Percentiles rank a stretch among this genome's conserved stretches.
These are phyloP conservation scores for Monilinia fructigena DNA, from an alignment of 2,329 filamentous ascomycete species.

Conservation along the genomic window DNA sequence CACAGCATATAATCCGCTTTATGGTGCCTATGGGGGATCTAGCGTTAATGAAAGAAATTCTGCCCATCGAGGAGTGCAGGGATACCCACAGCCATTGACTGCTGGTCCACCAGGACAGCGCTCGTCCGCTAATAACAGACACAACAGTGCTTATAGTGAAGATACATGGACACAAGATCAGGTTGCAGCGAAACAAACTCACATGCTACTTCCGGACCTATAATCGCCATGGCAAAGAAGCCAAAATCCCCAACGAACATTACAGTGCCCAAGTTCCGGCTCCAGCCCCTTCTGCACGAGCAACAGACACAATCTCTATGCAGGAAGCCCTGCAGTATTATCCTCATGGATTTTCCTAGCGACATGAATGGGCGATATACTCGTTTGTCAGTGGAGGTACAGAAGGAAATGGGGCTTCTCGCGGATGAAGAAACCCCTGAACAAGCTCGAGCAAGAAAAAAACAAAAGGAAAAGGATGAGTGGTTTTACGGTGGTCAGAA, in stretches of 20 bases:
- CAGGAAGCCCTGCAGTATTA: slow-evolving; percentile 35
- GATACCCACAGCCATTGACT: slow-evolving; percentile 40
- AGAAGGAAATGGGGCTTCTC: slow-evolving; percentile 25
- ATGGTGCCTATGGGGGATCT: slow-evolving; percentile 22
- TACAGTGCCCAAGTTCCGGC: slow-evolving; percentile 6
- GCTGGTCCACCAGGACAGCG: slow-evolving; percentile 41
- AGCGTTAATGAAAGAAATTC: slow-evolving; percentile 7
- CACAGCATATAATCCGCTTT: slow-evolving; percentile 30
- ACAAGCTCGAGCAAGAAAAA: slow-evolving; percentile 24
- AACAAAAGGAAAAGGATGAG: slow-evolving; percentile 31
- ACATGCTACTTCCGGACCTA: not conserved
- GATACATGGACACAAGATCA: slow-evolving; percentile 20
- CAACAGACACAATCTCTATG: slow-evolving; percentile 34
- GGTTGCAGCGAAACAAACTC: not conserved
- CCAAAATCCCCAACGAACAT: slow-evolving; percentile 7
- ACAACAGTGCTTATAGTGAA: slow-evolving; percentile 21
- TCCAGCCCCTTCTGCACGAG: not conserved
- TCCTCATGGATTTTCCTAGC: slow-evolving; percentile 34
- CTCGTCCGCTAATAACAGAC: slow-evolving; percentile 22
- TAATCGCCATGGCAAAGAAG: slow-evolving; percentile 22
- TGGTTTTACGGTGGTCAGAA: slow-evolving; percentile 38
- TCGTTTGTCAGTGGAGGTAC: slow-evolving; percentile 27
- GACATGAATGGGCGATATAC: slow-evolving; percentile 31
- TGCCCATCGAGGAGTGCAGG: slow-evolving; percentile 24
- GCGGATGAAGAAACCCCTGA: slow-evolving; percentile 10